Evolutionary conservation across 371 early-diverging fungal species (phyloP).

Genomic region (Mucor lusitanicus): DNA sequence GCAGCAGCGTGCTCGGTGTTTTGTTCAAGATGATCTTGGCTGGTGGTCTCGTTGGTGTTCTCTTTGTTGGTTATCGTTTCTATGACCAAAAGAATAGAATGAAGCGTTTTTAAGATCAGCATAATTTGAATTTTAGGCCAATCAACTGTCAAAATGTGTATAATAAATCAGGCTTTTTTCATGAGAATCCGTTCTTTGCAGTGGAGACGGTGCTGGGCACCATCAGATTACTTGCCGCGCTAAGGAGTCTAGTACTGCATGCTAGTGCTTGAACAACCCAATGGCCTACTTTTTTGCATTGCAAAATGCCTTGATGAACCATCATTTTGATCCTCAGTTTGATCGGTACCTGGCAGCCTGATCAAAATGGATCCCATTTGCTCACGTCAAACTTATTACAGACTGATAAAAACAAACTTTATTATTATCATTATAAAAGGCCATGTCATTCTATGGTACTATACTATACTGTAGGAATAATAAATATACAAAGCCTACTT

Average conservation of each 20-base stretch:
- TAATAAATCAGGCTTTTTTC: neutral
- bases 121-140: constrained; percentile 8
- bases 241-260: too few species aligned
- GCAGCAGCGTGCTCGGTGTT: constrained; percentile 53
- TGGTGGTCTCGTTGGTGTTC: constrained; percentile 56
- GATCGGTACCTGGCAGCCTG: too few species aligned
- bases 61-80: constrained; percentile 59
- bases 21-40: constrained; percentile 58
- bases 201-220: too few species aligned
- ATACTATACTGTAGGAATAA: neutral
- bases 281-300: too few species aligned
- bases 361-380: too few species aligned
- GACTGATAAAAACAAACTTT: too few species aligned
- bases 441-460: neutral
- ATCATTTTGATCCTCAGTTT: too few species aligned
- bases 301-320: too few species aligned
- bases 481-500: constrained; percentile 1
- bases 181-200: neutral
- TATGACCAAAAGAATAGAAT: constrained; percentile 63
- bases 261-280: too few species aligned
- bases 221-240: too few species aligned
- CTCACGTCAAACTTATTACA: too few species aligned
- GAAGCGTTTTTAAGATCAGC: constrained; percentile 58
- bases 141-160: constrained; percentile 18
- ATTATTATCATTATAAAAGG: too few species aligned